These are phyloP conservation scores for Pestalotiopsis sp. DNA, from an alignment of 2,329 filamentous ascomycete species.

Conservation along the genomic window DNA sequence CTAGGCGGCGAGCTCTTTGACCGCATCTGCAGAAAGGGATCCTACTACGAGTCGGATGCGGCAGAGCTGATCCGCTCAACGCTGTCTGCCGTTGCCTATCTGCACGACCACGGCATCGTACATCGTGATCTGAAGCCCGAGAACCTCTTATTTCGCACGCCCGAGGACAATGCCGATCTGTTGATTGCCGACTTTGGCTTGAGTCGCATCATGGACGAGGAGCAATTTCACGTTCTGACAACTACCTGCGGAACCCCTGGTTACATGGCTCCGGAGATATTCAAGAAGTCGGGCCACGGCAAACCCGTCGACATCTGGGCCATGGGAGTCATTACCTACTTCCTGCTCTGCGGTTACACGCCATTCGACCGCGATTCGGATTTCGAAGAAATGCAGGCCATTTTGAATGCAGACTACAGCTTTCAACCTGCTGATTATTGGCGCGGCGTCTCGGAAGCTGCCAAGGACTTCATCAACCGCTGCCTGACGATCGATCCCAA, in stretches of 20 bases:
- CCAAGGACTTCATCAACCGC: constrained; percentile 87
- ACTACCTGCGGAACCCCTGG: constrained; percentile 97
- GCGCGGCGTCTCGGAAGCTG: constrained; percentile 83
- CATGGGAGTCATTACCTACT: constrained; percentile 97
- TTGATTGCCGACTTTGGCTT: constrained; percentile 97
- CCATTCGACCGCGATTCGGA: constrained; percentile 97
- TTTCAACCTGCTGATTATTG: constrained; percentile 96
- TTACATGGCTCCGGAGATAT: constrained; percentile 99
- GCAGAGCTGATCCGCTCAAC: constrained; percentile 93
- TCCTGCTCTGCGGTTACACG: constrained; percentile 95
- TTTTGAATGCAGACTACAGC: constrained; percentile 92
- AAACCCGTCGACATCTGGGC: constrained; percentile 99
- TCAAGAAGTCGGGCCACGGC: constrained; percentile 96
- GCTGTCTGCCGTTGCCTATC: constrained; percentile 94
- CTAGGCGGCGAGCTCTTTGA: constrained; percentile 97
- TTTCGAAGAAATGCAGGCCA: constrained; percentile 99
- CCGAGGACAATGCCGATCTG: constrained; percentile 95
- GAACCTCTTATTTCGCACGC: constrained; percentile 93
- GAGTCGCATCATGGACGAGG: constrained; percentile 97
- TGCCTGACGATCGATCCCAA: constrained; percentile 90
- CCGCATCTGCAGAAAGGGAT: constrained; percentile 96
- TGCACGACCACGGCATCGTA: constrained; percentile 98
- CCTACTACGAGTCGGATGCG: constrained; percentile 96
- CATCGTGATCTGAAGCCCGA: constrained; percentile 98
- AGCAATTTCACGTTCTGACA: constrained; percentile 95